A percentile compares a stretch with the other conserved stretches of the same genome.
These are phyloP conservation scores for Fagopyrum tataricum DNA, from an alignment of 148 eudicot species.

Conservation along the genomic window DNA sequence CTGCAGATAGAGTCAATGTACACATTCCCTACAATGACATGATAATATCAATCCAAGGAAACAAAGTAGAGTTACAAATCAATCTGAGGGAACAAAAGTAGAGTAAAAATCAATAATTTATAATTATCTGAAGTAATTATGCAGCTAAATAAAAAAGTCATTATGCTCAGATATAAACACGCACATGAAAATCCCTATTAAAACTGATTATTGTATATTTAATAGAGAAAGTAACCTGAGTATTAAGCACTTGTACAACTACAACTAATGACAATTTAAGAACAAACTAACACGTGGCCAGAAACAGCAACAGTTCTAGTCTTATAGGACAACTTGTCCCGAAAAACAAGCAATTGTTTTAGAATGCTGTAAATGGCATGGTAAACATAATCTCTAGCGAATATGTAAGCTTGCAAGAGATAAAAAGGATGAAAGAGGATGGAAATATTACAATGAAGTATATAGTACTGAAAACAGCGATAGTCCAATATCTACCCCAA, in stretches of 20 bases:
- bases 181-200: not conserved
- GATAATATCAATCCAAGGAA: not conserved
- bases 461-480: constrained; percentile 17
- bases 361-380: not conserved
- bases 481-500: constrained; percentile 22
- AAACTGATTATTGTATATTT: not conserved
- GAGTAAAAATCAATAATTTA: not conserved
- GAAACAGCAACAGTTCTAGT: not conserved
- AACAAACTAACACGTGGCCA: not conserved
- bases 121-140: not conserved
- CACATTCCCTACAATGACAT: constrained; percentile 11
- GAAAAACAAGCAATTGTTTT: not conserved
- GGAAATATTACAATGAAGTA: constrained; percentile 13
- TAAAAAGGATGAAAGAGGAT: not conserved
- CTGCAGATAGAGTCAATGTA: constrained; percentile 15
- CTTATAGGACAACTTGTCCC: not conserved
- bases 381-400: not conserved
- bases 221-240: not conserved
- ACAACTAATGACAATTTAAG: not conserved
- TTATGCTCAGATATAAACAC: not conserved
- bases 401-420: not conserved
- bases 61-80: not conserved
- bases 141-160: not conserved
- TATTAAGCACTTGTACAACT: not conserved
- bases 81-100: not conserved